Conservation (phyloP, 179 eudicot genomes). For the Spinacia oleracea region DNA sequence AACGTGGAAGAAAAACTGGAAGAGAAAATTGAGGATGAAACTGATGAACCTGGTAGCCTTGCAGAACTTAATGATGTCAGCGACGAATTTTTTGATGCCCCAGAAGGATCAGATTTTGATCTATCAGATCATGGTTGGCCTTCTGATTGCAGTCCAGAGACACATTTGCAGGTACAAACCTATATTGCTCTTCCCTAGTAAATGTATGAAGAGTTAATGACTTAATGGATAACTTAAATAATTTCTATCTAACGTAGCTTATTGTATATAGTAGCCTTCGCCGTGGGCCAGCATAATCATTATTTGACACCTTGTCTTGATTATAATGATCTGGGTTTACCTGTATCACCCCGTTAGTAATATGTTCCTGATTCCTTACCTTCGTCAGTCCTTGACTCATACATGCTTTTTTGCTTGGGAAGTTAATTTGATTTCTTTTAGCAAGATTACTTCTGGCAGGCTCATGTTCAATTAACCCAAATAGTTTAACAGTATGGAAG, state of each 20-base stretch:
- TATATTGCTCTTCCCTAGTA: neutral
- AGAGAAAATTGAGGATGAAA: slow-evolving; percentile 39
- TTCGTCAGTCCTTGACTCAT: neutral
- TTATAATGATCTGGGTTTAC: neutral
- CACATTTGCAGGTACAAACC: slow-evolving; percentile 47
- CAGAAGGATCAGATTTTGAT: slow-evolving; percentile 60
- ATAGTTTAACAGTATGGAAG: neutral
- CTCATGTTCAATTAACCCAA: neutral
- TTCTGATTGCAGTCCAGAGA: slow-evolving; percentile 44
- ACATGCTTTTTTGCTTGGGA: neutral
- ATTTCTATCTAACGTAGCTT: slow-evolving; percentile 10
- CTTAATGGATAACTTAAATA: neutral
- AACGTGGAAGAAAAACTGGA: slow-evolving; percentile 29
- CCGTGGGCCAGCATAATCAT: neutral
- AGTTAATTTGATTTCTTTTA: neutral
- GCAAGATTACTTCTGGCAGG: neutral
- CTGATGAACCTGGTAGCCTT: slow-evolving; percentile 50
- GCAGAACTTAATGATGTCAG: slow-evolving; percentile 51
- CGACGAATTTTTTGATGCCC: slow-evolving; percentile 74
- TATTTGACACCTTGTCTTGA: neutral
- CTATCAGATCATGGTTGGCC: slow-evolving; percentile 49
- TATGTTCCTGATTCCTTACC: neutral
- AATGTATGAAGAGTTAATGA: neutral
- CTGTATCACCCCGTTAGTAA: neutral
- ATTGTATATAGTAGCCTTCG: neutral